A percentile compares a stretch with the other conserved stretches of the same genome.
phyloP scores from a whole-genome alignment of 2,329 filamentous ascomycete species.

The Trichoderma sp. region DNA sequence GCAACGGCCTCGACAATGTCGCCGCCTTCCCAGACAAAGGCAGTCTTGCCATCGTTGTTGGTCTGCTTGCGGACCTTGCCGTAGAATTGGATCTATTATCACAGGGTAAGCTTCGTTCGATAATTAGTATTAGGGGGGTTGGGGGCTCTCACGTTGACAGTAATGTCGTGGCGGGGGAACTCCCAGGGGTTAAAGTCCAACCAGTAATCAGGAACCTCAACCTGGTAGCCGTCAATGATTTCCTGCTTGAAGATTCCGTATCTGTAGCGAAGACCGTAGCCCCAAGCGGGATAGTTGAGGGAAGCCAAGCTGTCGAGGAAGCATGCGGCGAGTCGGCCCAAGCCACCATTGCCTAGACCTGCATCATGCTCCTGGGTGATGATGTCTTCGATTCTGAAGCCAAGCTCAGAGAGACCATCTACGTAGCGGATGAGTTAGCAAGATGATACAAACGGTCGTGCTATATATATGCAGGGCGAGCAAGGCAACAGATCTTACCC shows the following conservation, averaged over 20 bases:
- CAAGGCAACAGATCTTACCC: constrained; percentile 46
- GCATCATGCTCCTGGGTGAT: constrained; percentile 95
- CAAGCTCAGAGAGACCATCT: constrained; percentile 85
- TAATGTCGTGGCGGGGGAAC: constrained; percentile 92
- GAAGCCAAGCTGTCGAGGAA: constrained; percentile 96
- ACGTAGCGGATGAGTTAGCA: not conserved
- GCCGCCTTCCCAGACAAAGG: constrained; percentile 83
- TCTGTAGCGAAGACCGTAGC: constrained; percentile 90
- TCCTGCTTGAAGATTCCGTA: constrained; percentile 99
- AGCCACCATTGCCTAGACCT: constrained; percentile 90
- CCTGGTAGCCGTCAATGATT: constrained; percentile 96
- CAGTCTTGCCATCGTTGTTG: constrained; percentile 72
- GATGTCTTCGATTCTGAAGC: constrained; percentile 95
- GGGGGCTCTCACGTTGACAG: constrained; percentile 65
- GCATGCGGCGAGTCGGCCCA: constrained; percentile 91
- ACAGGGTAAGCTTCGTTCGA: not conserved
- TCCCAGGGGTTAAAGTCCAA: constrained; percentile 99
- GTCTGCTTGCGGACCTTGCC: constrained; percentile 74
- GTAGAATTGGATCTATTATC: constrained; percentile 79
- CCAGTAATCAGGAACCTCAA: constrained; percentile 98
- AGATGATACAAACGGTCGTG: no score
- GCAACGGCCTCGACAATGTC: constrained; percentile 90
- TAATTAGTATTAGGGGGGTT: not conserved
- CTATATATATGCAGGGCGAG: not conserved
- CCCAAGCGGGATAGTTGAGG: constrained; percentile 94